Percentiles rank a stretch among this genome's conserved stretches.
Conservation (phyloP, 306 rosid species). For the Citrullus amarus region DNA sequence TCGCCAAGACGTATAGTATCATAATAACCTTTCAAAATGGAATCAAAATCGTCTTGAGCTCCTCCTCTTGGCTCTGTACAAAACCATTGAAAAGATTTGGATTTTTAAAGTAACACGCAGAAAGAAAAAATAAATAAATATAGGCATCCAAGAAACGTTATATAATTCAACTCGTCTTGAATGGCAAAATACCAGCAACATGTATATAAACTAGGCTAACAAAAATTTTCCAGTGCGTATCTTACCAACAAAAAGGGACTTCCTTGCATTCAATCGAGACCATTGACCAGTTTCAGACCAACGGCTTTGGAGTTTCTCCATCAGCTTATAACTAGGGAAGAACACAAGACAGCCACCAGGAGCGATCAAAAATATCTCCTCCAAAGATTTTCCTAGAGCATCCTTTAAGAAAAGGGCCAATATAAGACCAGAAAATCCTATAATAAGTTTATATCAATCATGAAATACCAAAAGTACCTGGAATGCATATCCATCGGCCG, state of each 20-base stretch:
- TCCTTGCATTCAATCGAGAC: slow-evolving; percentile 53
- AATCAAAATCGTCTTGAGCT: slow-evolving; percentile 77
- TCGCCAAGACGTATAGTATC: slow-evolving; percentile 42
- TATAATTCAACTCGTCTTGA: slow-evolving; percentile 4
- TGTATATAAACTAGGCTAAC: neutral
- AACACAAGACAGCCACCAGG: slow-evolving; percentile 93
- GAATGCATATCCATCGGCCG: slow-evolving; percentile 75
- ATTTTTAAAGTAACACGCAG: neutral
- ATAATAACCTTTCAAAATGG: slow-evolving; percentile 60
- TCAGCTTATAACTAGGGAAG: slow-evolving; percentile 88
- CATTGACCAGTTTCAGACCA: slow-evolving; percentile 97
- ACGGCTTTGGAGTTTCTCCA: slow-evolving; percentile 74
- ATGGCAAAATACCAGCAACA: slow-evolving; percentile 7
- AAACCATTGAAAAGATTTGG: slow-evolving; percentile 9
- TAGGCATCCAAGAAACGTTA: slow-evolving; percentile 5
- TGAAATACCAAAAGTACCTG: slow-evolving; percentile 41
- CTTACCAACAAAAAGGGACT: slow-evolving; percentile 74
- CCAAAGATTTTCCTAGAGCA: slow-evolving; percentile 79
- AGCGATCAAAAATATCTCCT: slow-evolving; percentile 68
- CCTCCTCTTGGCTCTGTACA: slow-evolving; percentile 85
- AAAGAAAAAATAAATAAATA: neutral
- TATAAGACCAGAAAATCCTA: slow-evolving; percentile 8
- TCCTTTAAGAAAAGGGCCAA: slow-evolving; percentile 43
- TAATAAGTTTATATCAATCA: neutral
- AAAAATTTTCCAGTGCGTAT: neutral